Evolutionary conservation across 805 yeast species (phyloP), one percentile per base, ranked within the genome.

Genomic region (Sugiyamaella lignohabitans): DNA sequence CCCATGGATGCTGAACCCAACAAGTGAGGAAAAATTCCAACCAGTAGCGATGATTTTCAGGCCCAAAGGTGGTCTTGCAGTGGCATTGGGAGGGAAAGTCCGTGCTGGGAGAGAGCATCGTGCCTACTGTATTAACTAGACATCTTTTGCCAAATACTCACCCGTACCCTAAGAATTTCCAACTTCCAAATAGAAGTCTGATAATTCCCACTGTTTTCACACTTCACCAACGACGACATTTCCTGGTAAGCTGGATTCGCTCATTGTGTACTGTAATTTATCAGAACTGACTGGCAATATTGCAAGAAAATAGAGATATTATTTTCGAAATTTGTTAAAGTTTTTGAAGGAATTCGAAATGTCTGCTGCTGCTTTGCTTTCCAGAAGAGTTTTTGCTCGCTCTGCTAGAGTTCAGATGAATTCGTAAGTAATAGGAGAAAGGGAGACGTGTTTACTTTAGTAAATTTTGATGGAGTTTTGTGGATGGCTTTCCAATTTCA

Each of bases 291-390:
- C 14, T 27, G 32, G 8, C 14, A 27, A 8, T 27, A 27, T 8
- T 27, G 11, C 14, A 8, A 8, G 32, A 27, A 27, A 27, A 8
- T 27, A 8, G 14, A 27, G 32, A 8, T 8, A 27, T 27, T 27
- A 27, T 8, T 14, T 27, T 8, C 11, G 14, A 27, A 27, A 27
- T 14, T 8, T 8, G 11, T 27, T 8, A 27, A 8, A 8, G 32
- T 8, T 27, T 27, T 8, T 27, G 14, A 27, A 27, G 8, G 8
- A 14, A 27, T 27, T 27, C 8, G 14, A 27, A 27, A 49, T 42
- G 49, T 51, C 54, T 11, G 48, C 51, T 21, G 49, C 40, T 35
- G 54, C 53, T 38, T 43, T 51, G 16, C 34, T 48, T 19, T 42
- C 51, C 23, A 43, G 49, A 49, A 20, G 48, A 14, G 44, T 38